phyloP scores from a whole-genome alignment of 805 yeast species.

The Kodamaea jinghongensis region DNA sequence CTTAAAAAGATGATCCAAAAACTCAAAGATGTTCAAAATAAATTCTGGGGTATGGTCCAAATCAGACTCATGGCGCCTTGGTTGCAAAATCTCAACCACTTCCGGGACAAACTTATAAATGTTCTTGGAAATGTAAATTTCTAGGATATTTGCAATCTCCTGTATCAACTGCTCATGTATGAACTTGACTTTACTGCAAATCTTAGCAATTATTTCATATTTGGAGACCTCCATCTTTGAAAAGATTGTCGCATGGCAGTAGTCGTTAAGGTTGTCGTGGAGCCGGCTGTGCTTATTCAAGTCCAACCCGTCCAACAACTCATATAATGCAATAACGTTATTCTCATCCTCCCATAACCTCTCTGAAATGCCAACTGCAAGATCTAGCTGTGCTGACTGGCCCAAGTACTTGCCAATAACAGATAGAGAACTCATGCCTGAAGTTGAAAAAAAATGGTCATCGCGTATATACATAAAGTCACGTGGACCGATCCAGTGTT shows the following conservation, averaged over 20 bases:
- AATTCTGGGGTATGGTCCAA: conserved; percentile 1
- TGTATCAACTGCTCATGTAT: conserved; percentile 15
- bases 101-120: conserved; percentile 6
- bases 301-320: conserved; percentile 23
- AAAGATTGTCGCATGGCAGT: conserved; percentile 6
- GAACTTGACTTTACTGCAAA: conserved; percentile 15
- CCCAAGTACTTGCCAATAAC: conserved; percentile 27
- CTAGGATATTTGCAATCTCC: conserved; percentile 1
- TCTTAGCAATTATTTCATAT: conserved; percentile 13
- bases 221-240: conserved; percentile 3
- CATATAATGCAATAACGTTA: conserved; percentile 22
- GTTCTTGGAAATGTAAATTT: conserved; percentile 1
- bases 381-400: conserved; percentile 15
- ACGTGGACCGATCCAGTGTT: no score
- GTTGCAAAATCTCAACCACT: conserved; percentile 2
- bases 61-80: not conserved
- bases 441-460: conserved; percentile 3
- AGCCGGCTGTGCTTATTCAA: conserved; percentile 5
- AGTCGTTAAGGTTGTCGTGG: conserved; percentile 8
- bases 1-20: conserved; percentile 7
- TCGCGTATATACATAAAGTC: conserved; percentile 1
- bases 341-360: conserved; percentile 16
- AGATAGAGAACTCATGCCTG: conserved; percentile 12
- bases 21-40: conserved; percentile 5
- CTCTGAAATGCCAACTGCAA: conserved; percentile 20